Base-by-base conservation (phyloP, 2,329 filamentous ascomycete species). In the Phyllosticta capitalensis region DNA sequence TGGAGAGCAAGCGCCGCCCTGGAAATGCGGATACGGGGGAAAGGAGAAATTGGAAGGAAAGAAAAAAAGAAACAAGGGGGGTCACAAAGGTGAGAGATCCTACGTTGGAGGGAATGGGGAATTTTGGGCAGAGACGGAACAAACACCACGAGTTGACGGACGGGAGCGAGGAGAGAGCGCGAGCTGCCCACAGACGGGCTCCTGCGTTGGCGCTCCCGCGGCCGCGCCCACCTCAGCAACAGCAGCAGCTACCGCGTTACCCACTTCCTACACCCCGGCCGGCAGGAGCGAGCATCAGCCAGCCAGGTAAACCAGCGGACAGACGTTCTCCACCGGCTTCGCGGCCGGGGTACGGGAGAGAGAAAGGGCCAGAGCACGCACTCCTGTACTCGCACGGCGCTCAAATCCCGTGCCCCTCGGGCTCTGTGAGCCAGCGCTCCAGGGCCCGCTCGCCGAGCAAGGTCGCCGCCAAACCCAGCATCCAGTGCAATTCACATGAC, bases 401-500 rank as follows among this genome's bases (percentile, higher is more conserved):
- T 53, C 52, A 54, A 60, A 60, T 60, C 58, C 58, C 58, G 58
- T 60, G 58, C 58, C 54, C 56, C 58, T 26, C 49, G 28, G 54
- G 19, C 10, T 5, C 49, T 56, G 58, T 56, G 54, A 30, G 45
- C 58, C 22, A 56, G 38, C 38, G 38, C 38, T 51, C 58, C 58
- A 22, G 53, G 54, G 24, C 28, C 54, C 26, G 54, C 33, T 21
- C n/a, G n/a, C n/a, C n/a, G n/a, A n/a, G n/a, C n/a, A n/a, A n/a
- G n/a, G n/a, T 21, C 33, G 58, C 58, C 55, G 58, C 58, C 50
- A 59, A 52, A 56, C 70, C 71, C 71, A 72, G 71, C 72, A 72
- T 68, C 65, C 64, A 65, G 63, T 66, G 65, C 61, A 62, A 64
- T 70, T 74, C 72, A 74, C 71, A 72, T 74, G 72, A 74, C 68